These are phyloP conservation scores for Euphorbia lathyris DNA, from an alignment of 345 rosid genomes.

Conservation along the genomic window DNA sequence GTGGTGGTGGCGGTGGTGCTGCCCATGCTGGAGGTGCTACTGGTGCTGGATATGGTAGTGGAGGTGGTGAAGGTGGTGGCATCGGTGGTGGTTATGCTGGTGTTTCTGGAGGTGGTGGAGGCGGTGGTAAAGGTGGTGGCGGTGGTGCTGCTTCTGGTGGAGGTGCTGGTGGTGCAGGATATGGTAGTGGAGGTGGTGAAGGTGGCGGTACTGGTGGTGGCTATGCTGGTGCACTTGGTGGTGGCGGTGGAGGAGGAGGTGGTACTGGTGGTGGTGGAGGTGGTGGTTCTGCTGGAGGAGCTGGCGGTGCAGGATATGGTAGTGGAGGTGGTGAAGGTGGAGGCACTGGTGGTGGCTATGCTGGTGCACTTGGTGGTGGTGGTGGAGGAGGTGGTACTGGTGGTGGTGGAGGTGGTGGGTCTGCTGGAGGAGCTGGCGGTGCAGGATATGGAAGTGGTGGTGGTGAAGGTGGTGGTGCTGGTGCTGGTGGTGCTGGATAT, in stretches of 20 bases:
- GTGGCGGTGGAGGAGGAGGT: conserved; percentile 9
- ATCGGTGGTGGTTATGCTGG: not conserved
- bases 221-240: conserved; percentile 14
- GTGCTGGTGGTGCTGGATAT: not conserved
- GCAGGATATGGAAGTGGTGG: conserved; percentile 14
- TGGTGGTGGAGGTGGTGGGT: conserved; percentile 19
- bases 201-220: conserved; percentile 18
- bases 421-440: conserved; percentile 16
- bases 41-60: conserved; percentile 1
- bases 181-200: conserved; percentile 20
- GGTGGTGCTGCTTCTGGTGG: conserved; percentile 14
- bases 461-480: not conserved
- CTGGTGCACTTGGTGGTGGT: not conserved
- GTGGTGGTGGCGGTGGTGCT: conserved; percentile 5
- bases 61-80: conserved; percentile 6
- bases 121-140: conserved; percentile 4
- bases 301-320: conserved; percentile 18
- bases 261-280: conserved; percentile 2
- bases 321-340: not conserved
- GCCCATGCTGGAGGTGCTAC: conserved; percentile 14
- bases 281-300: conserved; percentile 10
- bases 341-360: not conserved
- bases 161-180: conserved; percentile 11
- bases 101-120: conserved; percentile 10
- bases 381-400: conserved; percentile 12